Percentiles rank a stretch among this genome's conserved stretches.
Conservation (phyloP, 495 filamentous ascomycete species). For the Podospora tetraspora region DNA sequence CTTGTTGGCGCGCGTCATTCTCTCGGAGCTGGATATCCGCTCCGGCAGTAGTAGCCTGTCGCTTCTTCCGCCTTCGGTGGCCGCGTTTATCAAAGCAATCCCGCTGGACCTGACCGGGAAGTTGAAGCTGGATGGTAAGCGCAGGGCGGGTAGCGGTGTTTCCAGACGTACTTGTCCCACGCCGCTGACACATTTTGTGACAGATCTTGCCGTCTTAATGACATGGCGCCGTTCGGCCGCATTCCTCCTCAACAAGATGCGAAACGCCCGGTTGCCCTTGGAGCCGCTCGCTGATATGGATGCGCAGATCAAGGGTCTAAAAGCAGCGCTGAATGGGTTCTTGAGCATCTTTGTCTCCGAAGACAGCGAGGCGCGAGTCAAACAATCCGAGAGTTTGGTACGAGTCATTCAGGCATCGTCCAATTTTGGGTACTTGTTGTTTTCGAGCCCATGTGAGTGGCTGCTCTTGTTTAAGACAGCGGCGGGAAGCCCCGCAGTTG, state of each 20-base stretch:
- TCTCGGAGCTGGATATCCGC: constrained; percentile 5
- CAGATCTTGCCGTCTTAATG: constrained; percentile 4
- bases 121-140: neutral
- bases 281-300: neutral
- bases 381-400: neutral
- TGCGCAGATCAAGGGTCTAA: neutral
- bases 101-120: neutral
- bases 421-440: constrained; percentile 5
- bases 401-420: neutral
- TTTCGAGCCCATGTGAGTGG: constrained; percentile 12
- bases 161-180: too few species aligned
- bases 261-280: constrained; percentile 1
- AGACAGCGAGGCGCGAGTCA: neutral
- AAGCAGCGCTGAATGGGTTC: neutral
- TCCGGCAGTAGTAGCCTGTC: neutral
- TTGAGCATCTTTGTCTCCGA: constrained; percentile 4
- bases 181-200: neutral
- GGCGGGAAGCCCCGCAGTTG: neutral
- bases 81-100: constrained; percentile 1
- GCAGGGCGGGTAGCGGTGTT: neutral
- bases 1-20: constrained; percentile 5
- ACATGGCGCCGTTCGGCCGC: constrained; percentile 7
- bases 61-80: constrained; percentile 3
- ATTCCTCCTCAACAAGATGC: neutral
- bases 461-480: neutral